Evolutionary conservation across 1,284 basidiomycete genomes (phyloP).

Genomic region (Paramarasmius palmivorus): DNA sequence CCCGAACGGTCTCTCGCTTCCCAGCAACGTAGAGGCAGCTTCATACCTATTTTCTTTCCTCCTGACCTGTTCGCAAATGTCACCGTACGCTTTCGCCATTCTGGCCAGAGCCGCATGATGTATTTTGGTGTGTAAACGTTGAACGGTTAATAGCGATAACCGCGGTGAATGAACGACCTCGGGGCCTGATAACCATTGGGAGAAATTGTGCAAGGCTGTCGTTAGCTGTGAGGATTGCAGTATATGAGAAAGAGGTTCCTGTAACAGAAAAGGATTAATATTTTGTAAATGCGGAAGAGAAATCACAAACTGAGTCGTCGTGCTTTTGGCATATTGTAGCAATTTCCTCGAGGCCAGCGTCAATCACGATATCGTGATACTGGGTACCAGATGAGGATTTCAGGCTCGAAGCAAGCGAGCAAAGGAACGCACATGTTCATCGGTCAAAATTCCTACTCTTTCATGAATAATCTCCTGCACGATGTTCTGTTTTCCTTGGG

Average conservation of each 20-base stretch:
- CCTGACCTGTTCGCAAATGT: constrained; percentile 74
- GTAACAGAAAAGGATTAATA: constrained; percentile 4
- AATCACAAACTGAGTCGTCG: constrained; percentile 49
- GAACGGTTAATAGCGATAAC: constrained; percentile 70
- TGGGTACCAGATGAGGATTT: constrained; percentile 30
- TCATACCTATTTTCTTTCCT: constrained; percentile 82
- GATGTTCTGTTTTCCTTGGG: constrained; percentile 55
- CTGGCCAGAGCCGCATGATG: constrained; percentile 74
- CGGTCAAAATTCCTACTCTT: constrained; percentile 66
- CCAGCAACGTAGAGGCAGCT: constrained; percentile 82
- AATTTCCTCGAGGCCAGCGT: constrained; percentile 73
- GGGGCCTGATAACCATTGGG: constrained; percentile 65
- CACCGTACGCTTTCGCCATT: constrained; percentile 68
- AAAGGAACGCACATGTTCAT: constrained; percentile 72
- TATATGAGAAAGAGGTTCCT: constrained; percentile 75
- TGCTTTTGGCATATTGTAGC: constrained; percentile 58
- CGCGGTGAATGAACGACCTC: constrained; percentile 80
- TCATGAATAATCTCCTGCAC: constrained; percentile 66
- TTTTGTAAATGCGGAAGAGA: background rate
- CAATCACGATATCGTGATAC: constrained; percentile 72
- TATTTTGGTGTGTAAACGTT: constrained; percentile 65
- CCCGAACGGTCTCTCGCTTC: constrained; percentile 82
- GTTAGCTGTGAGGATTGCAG: constrained; percentile 59
- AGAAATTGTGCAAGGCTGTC: constrained; percentile 57
- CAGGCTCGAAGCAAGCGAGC: background rate